Evolutionary conservation across 1,284 basidiomycete genomes (phyloP), one percentile per base, ranked within the genome.

Genomic region (Wallemia hederae): DNA sequence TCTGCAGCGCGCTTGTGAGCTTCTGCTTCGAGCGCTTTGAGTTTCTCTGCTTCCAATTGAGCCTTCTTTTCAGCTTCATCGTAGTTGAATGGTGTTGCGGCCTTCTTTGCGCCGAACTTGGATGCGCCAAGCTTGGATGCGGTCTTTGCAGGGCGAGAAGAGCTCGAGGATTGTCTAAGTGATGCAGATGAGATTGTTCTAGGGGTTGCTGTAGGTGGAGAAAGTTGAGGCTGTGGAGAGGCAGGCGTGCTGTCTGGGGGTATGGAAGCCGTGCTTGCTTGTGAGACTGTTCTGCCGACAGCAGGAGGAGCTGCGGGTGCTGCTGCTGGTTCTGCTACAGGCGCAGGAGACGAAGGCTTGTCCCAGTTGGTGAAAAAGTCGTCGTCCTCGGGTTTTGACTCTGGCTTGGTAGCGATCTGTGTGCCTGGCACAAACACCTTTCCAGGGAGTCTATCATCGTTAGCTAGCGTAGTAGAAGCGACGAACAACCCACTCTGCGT

Each of bases 281-380:
- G 39, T 11, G 39, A 49, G 39, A 22, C n/a, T 15, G 39, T 49
- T 69, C 62, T 15, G 69, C 63, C 22, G 67, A 61, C 62, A 7
- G 68, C 62, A 2, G 69, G 65, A 19, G 67, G 65, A n/a, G 69
- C 61, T 15, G 62, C 58, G 28, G 66, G 27, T 49, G 63, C 24
- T 1, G 77, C 72, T 1, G 77, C 65, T 64, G 69, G 64, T 59
- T 78, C 81, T n/a, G 70, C 64, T 26, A 65, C 65, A 3, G 78
- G 76, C 0, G 76, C 74, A 14, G 77, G 61, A 0, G 66, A 58
- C 0, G 66, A 71, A 1, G 85, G 82, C 69, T 91, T 90, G 65
- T 92, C 89, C 89, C 91, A 97, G 29, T 85, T 83, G 60, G 86
- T 82, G 73, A 97, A 97, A 71, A 97, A 98, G 71, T 97, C 91